Conservation (phyloP, 768 basidiomycete genomes). For the Termitomyces sp. region DNA sequence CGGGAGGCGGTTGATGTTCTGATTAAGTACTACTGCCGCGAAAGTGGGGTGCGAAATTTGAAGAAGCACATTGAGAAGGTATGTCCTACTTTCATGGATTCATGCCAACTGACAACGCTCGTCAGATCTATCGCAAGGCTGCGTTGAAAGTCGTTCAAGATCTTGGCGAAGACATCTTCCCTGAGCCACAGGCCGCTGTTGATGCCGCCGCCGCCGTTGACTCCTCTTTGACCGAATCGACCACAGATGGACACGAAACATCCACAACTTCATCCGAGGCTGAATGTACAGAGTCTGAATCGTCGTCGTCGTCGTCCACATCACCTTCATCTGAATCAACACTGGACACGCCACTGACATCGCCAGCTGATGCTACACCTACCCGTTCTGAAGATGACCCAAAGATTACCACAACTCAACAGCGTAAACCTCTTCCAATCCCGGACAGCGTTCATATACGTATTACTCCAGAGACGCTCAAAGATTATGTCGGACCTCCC, state of each 20-base stretch:
- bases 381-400: conserved; percentile 12
- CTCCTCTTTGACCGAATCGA: conserved; percentile 11
- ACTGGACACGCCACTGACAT: conserved; percentile 6
- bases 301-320: conserved; percentile 2
- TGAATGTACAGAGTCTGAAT: conserved; percentile 6
- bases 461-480: conserved; percentile 83
- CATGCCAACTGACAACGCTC: not conserved
- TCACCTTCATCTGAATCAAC: conserved; percentile 11
- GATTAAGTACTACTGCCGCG: conserved; percentile 96
- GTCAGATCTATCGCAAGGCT: conserved; percentile 92
- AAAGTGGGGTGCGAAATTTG: conserved; percentile 93
- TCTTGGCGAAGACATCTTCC: conserved; percentile 80
- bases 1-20: conserved; percentile 75
- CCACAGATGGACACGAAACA: conserved; percentile 42
- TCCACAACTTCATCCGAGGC: conserved; percentile 7
- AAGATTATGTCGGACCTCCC: conserved; percentile 95
- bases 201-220: conserved; percentile 14
- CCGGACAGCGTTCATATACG: conserved; percentile 73
- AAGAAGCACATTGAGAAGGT: conserved; percentile 99
- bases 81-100: conserved; percentile 1
- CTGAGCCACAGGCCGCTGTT: conserved; percentile 46
- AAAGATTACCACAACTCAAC: conserved; percentile 66
- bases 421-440: conserved; percentile 75
- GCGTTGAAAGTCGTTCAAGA: conserved; percentile 88
- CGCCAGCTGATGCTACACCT: conserved; percentile 17